phyloP scores from a whole-genome alignment of 177 flowering plant species.

The Vitis hybrid region DNA sequence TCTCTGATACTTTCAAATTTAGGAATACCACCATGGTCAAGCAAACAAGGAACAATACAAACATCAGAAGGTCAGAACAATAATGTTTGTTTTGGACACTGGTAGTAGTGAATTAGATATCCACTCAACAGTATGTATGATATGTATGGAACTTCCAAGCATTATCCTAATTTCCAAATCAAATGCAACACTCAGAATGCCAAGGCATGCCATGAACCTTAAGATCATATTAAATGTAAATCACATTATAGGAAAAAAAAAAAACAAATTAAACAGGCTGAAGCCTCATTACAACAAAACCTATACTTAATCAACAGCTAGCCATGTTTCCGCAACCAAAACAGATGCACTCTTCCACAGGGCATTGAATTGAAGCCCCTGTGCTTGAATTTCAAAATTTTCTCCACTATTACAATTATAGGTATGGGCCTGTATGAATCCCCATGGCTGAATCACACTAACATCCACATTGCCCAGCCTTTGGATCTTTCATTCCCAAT shows the following conservation, averaged over 20 bases:
- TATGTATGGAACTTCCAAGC: too few relatives aligned
- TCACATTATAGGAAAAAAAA: too few relatives aligned
- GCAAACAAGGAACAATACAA: neutral
- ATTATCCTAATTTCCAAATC: too few relatives aligned
- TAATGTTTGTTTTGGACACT: neutral
- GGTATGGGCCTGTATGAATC: neutral
- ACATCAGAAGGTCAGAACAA: neutral
- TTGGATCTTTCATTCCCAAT: conserved; percentile 60
- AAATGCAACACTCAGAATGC: too few relatives aligned
- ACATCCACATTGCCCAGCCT: too few relatives aligned
- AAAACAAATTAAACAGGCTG: too few relatives aligned
- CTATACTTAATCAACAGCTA: neutral
- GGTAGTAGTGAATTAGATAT: too few relatives aligned
- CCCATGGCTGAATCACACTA: neutral
- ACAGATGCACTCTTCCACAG: neutral
- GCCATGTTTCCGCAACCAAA: neutral
- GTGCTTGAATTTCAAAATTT: conserved; percentile 1
- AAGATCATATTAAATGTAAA: too few relatives aligned
- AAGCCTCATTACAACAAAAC: neutral
- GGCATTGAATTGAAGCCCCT: conserved; percentile 1
- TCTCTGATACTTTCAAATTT: too few relatives aligned
- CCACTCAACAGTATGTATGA: too few relatives aligned
- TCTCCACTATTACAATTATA: neutral
- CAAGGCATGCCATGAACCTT: too few relatives aligned
- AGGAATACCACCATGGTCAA: too few relatives aligned